Evolutionary conservation across 1,284 basidiomycete genomes (phyloP).

Genomic region (Phaffia rhodozyma): DNA sequence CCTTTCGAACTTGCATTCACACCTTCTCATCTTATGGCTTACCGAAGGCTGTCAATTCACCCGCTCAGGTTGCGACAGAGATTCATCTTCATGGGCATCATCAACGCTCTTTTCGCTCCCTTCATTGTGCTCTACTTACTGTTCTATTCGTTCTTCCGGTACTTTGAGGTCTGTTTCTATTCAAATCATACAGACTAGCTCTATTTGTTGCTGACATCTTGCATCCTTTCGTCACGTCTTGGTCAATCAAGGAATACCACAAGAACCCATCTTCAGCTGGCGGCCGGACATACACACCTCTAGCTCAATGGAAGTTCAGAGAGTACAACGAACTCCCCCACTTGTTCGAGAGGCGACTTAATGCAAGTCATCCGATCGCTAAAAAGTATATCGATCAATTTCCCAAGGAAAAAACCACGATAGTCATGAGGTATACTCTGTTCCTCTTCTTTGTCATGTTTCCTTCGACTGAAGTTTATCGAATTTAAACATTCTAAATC

Average conservation of each 20-base stretch:
- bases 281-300: conserved; percentile 81
- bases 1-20: background rate
- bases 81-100: conserved; percentile 88
- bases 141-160: conserved; percentile 98
- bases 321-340: conserved; percentile 98
- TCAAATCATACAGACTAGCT: background rate
- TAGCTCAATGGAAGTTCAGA: conserved; percentile 95
- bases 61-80: conserved; percentile 57
- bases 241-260: conserved; percentile 73
- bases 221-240: background rate
- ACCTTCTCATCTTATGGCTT: conserved; percentile 1
- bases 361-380: conserved; percentile 76
- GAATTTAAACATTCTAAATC: background rate
- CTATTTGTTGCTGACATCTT: background rate
- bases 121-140: conserved; percentile 95
- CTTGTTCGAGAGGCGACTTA: conserved; percentile 71
- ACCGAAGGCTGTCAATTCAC: conserved; percentile 7
- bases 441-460: conserved; percentile 3
- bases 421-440: conserved; percentile 63
- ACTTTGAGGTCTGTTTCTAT: conserved; percentile 66
- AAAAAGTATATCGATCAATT: conserved; percentile 96
- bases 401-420: conserved; percentile 81
- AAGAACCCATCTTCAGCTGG: conserved; percentile 93
- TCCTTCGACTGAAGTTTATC: background rate
- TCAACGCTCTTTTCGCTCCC: conserved; percentile 89